These are phyloP conservation scores for Geranomyces michiganensis DNA, from an alignment of 192 early-diverging fungal genomes.

Conservation along the genomic window DNA sequence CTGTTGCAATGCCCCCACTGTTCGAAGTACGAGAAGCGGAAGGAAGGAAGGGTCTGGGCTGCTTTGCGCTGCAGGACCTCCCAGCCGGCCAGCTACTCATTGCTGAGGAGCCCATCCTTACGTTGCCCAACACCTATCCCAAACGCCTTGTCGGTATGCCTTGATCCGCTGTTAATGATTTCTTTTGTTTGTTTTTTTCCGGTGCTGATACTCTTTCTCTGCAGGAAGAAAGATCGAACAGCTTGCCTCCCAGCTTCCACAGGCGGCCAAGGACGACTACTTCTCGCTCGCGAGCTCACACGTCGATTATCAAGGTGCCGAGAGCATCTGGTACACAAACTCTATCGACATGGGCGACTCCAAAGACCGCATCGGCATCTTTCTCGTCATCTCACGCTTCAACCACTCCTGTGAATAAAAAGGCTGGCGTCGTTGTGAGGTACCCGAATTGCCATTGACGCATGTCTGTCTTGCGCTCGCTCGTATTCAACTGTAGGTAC, in stretches of 20 bases:
- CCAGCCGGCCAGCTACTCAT: background rate
- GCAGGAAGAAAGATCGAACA: background rate
- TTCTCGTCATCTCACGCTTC: constrained; percentile 12
- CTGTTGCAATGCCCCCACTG: too few species aligned
- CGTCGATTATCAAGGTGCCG: background rate
- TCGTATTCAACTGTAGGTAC: background rate
- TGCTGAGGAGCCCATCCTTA: constrained; percentile 6
- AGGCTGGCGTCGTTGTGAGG: background rate
- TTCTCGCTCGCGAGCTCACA: constrained; percentile 1
- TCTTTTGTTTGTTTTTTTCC: too few species aligned
- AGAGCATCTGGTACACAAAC: constrained; percentile 3
- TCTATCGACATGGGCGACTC: background rate
- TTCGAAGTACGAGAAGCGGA: constrained; percentile 4
- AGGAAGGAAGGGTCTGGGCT: constrained; percentile 4
- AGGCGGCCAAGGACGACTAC: constrained; percentile 8
- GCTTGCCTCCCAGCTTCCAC: constrained; percentile 2
- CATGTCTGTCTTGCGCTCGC: background rate
- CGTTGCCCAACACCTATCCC: background rate
- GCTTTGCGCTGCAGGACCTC: constrained; percentile 1
- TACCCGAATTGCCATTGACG: background rate
- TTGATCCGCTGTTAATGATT: background rate
- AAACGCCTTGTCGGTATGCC: constrained; percentile 1
- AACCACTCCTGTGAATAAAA: constrained; percentile 11
- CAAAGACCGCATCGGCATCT: background rate
- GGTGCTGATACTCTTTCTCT: background rate